Percentiles rank a stretch among this genome's conserved stretches.
phyloP scores from a whole-genome alignment of 768 basidiomycete genomes.

The Leccinum incarnatum region DNA sequence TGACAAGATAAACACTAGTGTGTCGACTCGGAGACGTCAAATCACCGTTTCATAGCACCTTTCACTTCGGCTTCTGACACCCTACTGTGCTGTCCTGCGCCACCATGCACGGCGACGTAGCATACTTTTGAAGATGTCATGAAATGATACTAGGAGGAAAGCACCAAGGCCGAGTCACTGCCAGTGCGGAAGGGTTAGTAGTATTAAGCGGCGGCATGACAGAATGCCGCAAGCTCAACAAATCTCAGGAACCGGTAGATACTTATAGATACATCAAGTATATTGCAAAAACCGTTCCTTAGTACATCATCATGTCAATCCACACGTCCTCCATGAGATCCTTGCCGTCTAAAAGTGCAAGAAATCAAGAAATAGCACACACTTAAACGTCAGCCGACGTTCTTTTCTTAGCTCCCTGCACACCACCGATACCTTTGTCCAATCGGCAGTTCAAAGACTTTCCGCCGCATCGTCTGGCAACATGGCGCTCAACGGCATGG shows the following conservation, averaged over 20 bases:
- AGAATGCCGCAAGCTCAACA: too few relatives aligned
- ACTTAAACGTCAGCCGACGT: not conserved
- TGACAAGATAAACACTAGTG: not conserved
- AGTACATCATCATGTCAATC: conserved; percentile 1
- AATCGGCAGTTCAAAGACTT: conserved; percentile 19
- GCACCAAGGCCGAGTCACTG: not conserved
- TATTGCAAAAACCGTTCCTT: conserved; percentile 4
- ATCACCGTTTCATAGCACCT: conserved; percentile 54
- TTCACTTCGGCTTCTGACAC: conserved; percentile 52
- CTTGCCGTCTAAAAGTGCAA: conserved; percentile 4
- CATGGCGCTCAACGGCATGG: conserved; percentile 21
- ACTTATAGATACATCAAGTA: conserved; percentile 28
- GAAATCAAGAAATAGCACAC: conserved; percentile 14
- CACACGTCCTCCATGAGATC: not conserved
- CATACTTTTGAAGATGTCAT: conserved; percentile 27
- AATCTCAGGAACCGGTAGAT: conserved; percentile 10
- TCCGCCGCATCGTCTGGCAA: conserved; percentile 20
- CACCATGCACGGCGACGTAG: conserved; percentile 69
- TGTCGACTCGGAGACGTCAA: not conserved
- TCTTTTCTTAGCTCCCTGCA: not conserved
- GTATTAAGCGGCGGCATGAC: too few relatives aligned
- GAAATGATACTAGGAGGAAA: not conserved
- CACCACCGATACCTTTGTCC: not conserved
- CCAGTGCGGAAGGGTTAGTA: too few relatives aligned
- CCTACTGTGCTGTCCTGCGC: conserved; percentile 64